A percentile compares a stretch with the other conserved stretches of the same genome.
Evolutionary conservation across 2,329 filamentous ascomycete species (phyloP).

Genomic region (Calonectria pauciramosa): DNA sequence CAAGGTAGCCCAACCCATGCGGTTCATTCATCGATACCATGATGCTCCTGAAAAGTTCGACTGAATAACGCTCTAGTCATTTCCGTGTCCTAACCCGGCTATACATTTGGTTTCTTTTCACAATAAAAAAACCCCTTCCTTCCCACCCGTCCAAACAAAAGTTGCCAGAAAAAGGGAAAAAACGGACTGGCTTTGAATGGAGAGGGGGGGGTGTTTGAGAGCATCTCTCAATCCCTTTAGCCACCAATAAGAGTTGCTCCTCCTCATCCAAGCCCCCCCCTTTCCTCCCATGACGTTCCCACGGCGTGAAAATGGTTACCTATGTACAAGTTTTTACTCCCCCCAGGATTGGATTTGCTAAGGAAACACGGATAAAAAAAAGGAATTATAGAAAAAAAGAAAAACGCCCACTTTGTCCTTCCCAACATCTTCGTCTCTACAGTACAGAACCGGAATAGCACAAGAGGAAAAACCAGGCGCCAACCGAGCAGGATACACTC

Average conservation of each 20-base stretch:
- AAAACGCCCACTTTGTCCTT: slow-evolving; percentile 31
- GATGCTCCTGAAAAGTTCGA: not conserved
- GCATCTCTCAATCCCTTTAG: slow-evolving; percentile 21
- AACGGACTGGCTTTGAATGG: slow-evolving; percentile 24
- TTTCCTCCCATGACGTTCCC: not conserved
- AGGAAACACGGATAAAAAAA: slow-evolving; percentile 12
- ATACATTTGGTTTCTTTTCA: slow-evolving; percentile 32
- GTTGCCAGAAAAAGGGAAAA: slow-evolving; percentile 24
- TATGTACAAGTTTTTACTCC: slow-evolving; percentile 27
- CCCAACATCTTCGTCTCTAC: slow-evolving; percentile 25
- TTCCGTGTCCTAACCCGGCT: slow-evolving; percentile 36
- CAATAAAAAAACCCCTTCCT: slow-evolving; percentile 11
- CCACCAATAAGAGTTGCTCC: slow-evolving; percentile 29
- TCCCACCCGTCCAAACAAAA: slow-evolving; percentile 28
- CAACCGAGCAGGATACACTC: not conserved
- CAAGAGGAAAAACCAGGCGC: not conserved
- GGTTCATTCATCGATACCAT: not conserved
- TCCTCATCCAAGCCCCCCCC: slow-evolving; percentile 17
- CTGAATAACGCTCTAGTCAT: slow-evolving; percentile 33
- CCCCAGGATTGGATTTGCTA: not conserved
- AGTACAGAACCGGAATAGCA: slow-evolving; percentile 15
- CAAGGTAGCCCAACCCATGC: not conserved
- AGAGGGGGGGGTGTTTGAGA: not conserved
- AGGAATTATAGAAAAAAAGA: slow-evolving; percentile 23
- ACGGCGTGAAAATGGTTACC: slow-evolving; percentile 5